phyloP scores from a whole-genome alignment of 2,329 filamentous ascomycete genomes.

The Venturia oleaginea region DNA sequence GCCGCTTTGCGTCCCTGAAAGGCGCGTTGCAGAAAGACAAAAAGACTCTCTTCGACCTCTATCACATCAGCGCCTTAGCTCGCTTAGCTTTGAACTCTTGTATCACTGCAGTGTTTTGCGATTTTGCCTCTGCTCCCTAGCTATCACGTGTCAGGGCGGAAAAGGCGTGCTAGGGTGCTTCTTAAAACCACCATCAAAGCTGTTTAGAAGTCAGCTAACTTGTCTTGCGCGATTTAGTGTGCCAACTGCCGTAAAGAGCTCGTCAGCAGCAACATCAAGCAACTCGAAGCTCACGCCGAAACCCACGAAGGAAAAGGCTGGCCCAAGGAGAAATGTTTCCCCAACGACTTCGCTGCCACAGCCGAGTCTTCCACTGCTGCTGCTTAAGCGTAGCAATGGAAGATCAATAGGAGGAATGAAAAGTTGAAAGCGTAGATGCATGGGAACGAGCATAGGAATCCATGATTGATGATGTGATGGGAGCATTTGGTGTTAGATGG shows the following conservation, averaged over 20 bases:
- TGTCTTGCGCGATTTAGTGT: conserved; percentile 31
- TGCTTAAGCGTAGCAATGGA: background rate
- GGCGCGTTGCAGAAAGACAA: background rate
- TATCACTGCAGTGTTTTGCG: background rate
- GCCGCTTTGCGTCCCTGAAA: background rate
- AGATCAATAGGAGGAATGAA: background rate
- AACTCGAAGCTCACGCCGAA: conserved; percentile 44
- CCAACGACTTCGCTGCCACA: conserved; percentile 35
- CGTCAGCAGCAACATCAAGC: conserved; percentile 42
- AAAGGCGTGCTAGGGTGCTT: no score
- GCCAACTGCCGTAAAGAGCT: conserved; percentile 44
- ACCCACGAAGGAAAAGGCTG: conserved; percentile 42
- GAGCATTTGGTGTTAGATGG: conserved; percentile 1
- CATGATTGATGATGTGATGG: background rate
- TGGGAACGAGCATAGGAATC: background rate
- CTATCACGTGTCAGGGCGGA: conserved; percentile 1
- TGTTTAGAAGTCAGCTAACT: background rate
- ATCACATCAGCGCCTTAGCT: background rate
- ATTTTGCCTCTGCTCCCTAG: background rate
- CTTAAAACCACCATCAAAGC: background rate
- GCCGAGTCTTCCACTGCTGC: conserved; percentile 9
- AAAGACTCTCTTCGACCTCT: background rate
- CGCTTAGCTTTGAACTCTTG: background rate
- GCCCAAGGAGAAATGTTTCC: conserved; percentile 52
- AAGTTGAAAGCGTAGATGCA: background rate